Base-by-base conservation (phyloP, 129 eudicot genomes). In the Logfia minima region DNA sequence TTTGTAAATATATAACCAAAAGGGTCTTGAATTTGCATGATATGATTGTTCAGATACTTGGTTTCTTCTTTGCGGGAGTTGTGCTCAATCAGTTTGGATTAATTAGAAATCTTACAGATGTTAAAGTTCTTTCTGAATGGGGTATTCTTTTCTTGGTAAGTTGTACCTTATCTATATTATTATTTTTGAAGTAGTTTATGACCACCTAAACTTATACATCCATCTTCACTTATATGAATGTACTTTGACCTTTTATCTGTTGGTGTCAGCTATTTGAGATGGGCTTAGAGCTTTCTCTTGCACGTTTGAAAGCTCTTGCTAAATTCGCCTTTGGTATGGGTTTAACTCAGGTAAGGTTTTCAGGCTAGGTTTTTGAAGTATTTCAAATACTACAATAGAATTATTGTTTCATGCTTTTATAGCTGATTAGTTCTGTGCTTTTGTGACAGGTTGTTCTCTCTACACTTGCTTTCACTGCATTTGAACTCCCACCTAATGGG, bases 321-420 rank as follows among this genome's bases (percentile, higher is more conserved):
- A 94, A 91, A 78, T 94, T 88, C 45, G 98, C 98, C 32, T 94
- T 94, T 78, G 98, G 97, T 74, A 87, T 94, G 87, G 98, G 98
- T 39, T 88, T 94, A 67, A 86, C 93, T 35, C 98, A 94, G 96
- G 98, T 93, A 80, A 35, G 59, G 6, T 35, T 21, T 37, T 9
- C 60, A 21, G 71, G 32, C 2, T 31, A 4, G 21, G 45, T 55
- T 68, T 45, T 53, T 3, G 13, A 14, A 14, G 13, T 2, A 10
- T 1, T 72, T 23, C 8, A 23, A 22, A 31, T 35, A n/a, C 7
- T 60, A 21, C 35, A 45, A 35, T 28, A 26, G 5, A 19, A 19
- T 11, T 17, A 52, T 45, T 81, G 23, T 73, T 29, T 71, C 63
- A 21, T n/a, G 63, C 11, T 19, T 58, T 19, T 19, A 19, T n/a